phyloP scores from a whole-genome alignment of 805 yeast genomes.

The Yarrowia sp. region DNA sequence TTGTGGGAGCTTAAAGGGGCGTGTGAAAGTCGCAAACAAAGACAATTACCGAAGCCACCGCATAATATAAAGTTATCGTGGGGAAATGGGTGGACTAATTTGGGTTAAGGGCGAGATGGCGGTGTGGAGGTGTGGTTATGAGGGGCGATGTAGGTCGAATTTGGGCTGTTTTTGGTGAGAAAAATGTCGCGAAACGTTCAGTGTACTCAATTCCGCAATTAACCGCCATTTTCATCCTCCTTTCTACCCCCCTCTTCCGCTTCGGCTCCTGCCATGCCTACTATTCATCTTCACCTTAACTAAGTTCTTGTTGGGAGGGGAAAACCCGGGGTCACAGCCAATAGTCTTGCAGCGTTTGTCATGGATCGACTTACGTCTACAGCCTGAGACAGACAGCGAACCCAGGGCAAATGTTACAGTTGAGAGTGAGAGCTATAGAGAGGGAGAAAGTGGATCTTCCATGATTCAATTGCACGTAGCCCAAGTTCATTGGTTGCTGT shows the following conservation, averaged over 20 bases:
- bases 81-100: constrained; percentile 28
- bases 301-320: constrained; percentile 38
- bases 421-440: background rate
- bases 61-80: constrained; percentile 29
- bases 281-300: constrained; percentile 9
- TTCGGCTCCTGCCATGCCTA: constrained; percentile 1
- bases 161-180: too few relatives aligned
- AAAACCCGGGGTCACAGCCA: constrained; percentile 37
- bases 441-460: too few relatives aligned
- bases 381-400: constrained; percentile 29
- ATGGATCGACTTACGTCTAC: constrained; percentile 32
- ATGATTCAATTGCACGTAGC: too few relatives aligned
- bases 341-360: constrained; percentile 29
- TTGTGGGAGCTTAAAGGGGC: constrained; percentile 36
- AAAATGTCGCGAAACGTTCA: background rate
- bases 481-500: too few relatives aligned
- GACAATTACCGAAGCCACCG: constrained; percentile 33
- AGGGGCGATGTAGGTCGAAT: background rate
- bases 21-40: constrained; percentile 39
- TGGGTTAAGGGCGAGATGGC: constrained; percentile 31
- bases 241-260: background rate
- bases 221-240: too few relatives aligned
- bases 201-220: background rate
- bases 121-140: constrained; percentile 6
- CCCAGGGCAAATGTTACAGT: constrained; percentile 5